Base-by-base conservation (phyloP, 192 early-diverging fungal species). In the Entophlyctis helioformis region DNA sequence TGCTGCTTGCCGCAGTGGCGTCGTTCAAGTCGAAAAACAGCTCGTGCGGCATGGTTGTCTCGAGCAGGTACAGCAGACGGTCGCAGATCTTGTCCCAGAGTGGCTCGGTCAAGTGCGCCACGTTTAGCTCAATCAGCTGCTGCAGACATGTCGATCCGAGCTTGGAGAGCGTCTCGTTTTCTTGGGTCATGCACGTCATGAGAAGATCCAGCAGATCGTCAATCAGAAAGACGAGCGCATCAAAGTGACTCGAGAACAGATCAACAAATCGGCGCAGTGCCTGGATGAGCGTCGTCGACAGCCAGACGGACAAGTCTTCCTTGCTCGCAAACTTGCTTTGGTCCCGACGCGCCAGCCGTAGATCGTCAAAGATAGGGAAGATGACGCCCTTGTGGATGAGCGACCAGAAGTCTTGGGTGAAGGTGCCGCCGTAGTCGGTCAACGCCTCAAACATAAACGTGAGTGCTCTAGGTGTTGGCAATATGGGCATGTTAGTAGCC, bases 271-370 rank as follows among this genome's bases (percentile, higher is more conserved):
- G 83, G 25, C 87, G 72, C 53, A 96, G 64, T 3, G 90, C 91
- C 66, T 89, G 84, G 57, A 96, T 86, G 67, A 96, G 71, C 12
- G 91, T 92, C 8, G 89, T 92, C 12, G 86, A 91, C 35, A 96
- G 70, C 91, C 91, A 96, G 21, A 91, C 76, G 50, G 79, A 82
- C 59, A 90, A 67, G 50, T 96, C 91, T 51, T 92, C 91, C 31
- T 80, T 75, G 29, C 74, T 80, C n/a, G 80, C 79, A 44, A 83
- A 82, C 9, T 86, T 80, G 26, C 60, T 63, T 22, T 60, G 62
- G 38, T 67, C 60, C 12, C 60, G 55, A 7, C 60, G 53, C 4
- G 68, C 61, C 47, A 64, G 71, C 23, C 72, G 76, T 42, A 95
- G 54, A 51, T 92, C 87, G 36, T 84, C 82, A 67, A 96, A 96